A percentile compares a stretch with the other conserved stretches of the same genome.
These are phyloP conservation scores for Cercospora berteroae DNA, from an alignment of 2,329 filamentous ascomycete genomes.

Conservation along the genomic window DNA sequence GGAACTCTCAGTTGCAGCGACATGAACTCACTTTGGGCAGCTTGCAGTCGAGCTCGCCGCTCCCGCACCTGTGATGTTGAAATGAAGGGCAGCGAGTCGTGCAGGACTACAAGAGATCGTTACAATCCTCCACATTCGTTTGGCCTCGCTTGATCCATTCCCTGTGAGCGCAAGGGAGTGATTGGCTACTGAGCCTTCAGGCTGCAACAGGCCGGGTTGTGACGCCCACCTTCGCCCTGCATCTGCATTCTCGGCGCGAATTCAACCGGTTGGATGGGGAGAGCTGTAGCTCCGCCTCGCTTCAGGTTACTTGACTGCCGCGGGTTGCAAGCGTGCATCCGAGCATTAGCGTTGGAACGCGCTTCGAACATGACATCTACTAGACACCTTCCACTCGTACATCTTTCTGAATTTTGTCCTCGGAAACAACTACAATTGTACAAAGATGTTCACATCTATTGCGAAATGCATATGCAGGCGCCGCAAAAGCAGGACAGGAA, in stretches of 20 bases:
- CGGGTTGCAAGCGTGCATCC: neutral
- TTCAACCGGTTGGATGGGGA: neutral
- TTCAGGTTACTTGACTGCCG: neutral
- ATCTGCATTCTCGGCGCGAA: neutral
- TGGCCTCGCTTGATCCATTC: neutral
- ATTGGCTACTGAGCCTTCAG: neutral
- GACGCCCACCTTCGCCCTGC: neutral
- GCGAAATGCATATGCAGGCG: neutral
- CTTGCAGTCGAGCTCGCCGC: neutral
- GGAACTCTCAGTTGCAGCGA: neutral
- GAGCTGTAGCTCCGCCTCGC: neutral
- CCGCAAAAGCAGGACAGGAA: neutral
- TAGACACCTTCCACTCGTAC: neutral
- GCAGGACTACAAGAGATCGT: neutral
- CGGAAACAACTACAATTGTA: neutral
- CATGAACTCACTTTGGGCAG: neutral
- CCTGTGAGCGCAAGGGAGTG: neutral
- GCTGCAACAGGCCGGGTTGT: neutral
- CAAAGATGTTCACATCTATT: neutral
- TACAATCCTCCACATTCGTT: neutral
- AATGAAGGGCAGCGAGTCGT: neutral
- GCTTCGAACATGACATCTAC: neutral
- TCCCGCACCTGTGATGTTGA: neutral
- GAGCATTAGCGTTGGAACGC: neutral
- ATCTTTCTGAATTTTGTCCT: neutral